A percentile compares a stretch with the other conserved stretches of the same genome.
Conservation (phyloP, 768 basidiomycete species). For the Boletus tomentosulus region DNA sequence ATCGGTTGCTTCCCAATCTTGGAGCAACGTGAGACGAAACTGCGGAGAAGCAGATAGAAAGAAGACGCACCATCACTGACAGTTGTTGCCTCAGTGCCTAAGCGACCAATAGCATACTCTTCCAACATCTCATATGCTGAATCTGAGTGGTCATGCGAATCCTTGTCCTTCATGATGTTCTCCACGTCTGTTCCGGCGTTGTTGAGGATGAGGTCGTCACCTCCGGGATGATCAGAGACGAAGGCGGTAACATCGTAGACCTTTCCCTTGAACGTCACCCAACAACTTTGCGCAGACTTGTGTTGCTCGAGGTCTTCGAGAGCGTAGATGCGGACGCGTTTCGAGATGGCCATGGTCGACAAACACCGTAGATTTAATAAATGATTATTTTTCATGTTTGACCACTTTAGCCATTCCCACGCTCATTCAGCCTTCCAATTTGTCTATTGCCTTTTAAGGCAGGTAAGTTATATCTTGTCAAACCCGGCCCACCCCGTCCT, state of each 20-base stretch:
- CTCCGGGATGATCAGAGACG: constrained; percentile 87
- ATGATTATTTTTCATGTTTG: neutral
- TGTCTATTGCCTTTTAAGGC: neutral
- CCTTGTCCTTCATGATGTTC: constrained; percentile 71
- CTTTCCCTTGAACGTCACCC: constrained; percentile 75
- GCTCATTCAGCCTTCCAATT: constrained; percentile 3
- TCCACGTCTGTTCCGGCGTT: constrained; percentile 85
- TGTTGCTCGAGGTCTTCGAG: constrained; percentile 70
- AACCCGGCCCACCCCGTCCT: constrained; percentile 38
- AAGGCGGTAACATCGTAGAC: constrained; percentile 91
- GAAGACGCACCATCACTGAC: constrained; percentile 71
- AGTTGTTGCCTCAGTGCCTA: constrained; percentile 70
- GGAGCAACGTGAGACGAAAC: constrained; percentile 3
- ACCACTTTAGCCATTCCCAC: constrained; percentile 18
- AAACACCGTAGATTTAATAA: neutral
- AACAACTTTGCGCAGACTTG: constrained; percentile 60
- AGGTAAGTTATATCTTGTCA: neutral
- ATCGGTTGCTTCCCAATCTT: constrained; percentile 87
- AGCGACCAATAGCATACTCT: constrained; percentile 79
- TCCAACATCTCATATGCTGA: constrained; percentile 89
- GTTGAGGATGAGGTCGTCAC: constrained; percentile 83
- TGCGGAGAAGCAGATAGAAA: neutral
- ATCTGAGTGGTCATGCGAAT: constrained; percentile 86
- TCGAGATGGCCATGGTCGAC: constrained; percentile 48
- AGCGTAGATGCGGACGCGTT: constrained; percentile 70